phyloP scores from a whole-genome alignment of 1,284 basidiomycete genomes.

The Pascua guehoae region DNA sequence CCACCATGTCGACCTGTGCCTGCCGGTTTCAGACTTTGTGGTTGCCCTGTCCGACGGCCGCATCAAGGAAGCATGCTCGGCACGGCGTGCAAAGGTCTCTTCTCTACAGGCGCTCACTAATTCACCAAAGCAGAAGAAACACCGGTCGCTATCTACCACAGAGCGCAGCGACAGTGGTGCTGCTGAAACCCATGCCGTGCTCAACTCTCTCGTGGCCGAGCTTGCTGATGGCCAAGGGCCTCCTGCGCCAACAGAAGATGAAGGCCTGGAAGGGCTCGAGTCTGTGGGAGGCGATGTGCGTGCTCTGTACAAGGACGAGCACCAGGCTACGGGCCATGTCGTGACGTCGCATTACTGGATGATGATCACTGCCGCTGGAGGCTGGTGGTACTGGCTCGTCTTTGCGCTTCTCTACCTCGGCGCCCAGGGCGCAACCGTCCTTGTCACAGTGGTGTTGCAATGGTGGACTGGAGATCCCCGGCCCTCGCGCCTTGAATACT shows the following conservation, averaged over 20 bases:
- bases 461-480: conserved; percentile 40
- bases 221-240: not conserved
- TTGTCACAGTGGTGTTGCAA: conserved; percentile 26
- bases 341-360: conserved; percentile 35
- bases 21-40: conserved; percentile 37
- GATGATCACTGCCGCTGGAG: conserved; percentile 43
- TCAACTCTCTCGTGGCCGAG: not conserved
- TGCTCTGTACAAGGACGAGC: conserved; percentile 64
- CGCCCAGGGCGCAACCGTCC: conserved; percentile 25
- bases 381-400: conserved; percentile 44
- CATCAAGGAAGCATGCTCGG: conserved; percentile 34
- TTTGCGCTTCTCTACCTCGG: conserved; percentile 29
- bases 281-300: not conserved
- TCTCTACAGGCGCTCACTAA: conserved; percentile 10
- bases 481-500: conserved; percentile 28
- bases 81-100: conserved; percentile 12
- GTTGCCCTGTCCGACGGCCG: conserved; percentile 59
- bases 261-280: not conserved
- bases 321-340: conserved; percentile 57
- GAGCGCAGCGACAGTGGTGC: not conserved
- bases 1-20: conserved; percentile 60
- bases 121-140: no score
- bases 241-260: not conserved
- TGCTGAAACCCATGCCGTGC: not conserved
- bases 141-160: no score